These are phyloP conservation scores for Chlorella vulgaris DNA, from an alignment of 139 green algal species.

Conservation along the genomic window DNA sequence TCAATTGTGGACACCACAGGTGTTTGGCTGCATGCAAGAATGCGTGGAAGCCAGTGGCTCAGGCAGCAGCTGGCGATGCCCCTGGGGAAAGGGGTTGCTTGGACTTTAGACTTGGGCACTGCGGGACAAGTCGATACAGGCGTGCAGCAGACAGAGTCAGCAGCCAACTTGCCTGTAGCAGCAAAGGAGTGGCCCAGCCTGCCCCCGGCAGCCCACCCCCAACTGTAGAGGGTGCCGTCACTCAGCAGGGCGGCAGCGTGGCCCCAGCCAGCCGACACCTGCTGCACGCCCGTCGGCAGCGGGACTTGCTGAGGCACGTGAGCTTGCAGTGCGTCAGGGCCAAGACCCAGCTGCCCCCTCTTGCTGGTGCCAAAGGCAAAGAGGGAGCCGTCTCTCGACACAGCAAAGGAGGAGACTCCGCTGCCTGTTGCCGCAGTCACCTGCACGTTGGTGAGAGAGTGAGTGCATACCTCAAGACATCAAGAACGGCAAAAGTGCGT, in stretches of 20 bases:
- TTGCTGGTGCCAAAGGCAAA: slow-evolving; percentile 51
- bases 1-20: too few relatives aligned
- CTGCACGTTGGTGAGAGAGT: neutral
- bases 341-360: slow-evolving; percentile 61
- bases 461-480: neutral
- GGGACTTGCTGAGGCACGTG: slow-evolving; percentile 15
- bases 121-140: neutral
- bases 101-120: neutral
- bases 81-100: too few relatives aligned
- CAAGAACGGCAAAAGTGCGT: neutral
- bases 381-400: slow-evolving; percentile 43
- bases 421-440: slow-evolving; percentile 35
- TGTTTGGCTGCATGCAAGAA: too few relatives aligned
- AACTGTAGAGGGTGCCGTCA: slow-evolving; percentile 41
- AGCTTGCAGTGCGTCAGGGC: neutral
- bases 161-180: neutral
- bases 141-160: neutral
- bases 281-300: slow-evolving; percentile 14
- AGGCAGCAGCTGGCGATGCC: too few relatives aligned
- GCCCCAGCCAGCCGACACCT: slow-evolving; percentile 46
- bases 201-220: slow-evolving; percentile 41
- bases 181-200: slow-evolving; percentile 50
- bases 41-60: too few relatives aligned
- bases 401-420: slow-evolving; percentile 47
- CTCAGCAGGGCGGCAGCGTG: slow-evolving; percentile 42